phyloP scores from a whole-genome alignment of 306 rosid species.

The Urtica urens region DNA sequence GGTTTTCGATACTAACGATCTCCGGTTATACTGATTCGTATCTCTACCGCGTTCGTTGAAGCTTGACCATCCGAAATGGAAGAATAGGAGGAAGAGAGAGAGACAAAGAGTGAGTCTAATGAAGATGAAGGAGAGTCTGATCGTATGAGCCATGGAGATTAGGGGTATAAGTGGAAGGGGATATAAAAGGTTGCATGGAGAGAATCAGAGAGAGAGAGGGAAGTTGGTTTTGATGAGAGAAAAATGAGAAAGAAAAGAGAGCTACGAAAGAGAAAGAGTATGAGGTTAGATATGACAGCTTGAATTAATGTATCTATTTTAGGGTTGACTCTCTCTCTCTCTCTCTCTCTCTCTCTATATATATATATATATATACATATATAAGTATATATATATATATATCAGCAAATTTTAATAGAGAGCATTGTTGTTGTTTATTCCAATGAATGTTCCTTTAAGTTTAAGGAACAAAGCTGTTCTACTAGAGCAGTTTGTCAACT shows the following conservation, averaged over 20 bases:
- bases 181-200: conserved; percentile 40
- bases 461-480: conserved; percentile 50
- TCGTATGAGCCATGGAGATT: conserved; percentile 17
- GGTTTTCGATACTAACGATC: conserved; percentile 20
- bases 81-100: conserved; percentile 26
- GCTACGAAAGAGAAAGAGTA: conserved; percentile 10
- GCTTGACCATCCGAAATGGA: conserved; percentile 22
- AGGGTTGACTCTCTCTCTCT: conserved; percentile 30
- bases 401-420: conserved; percentile 21
- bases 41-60: background rate
- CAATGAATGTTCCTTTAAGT: conserved; percentile 88
- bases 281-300: conserved; percentile 43
- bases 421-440: conserved; percentile 45
- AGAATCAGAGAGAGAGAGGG: background rate
- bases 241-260: background rate
- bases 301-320: conserved; percentile 21
- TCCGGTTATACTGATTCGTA: conserved; percentile 28
- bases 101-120: conserved; percentile 36
- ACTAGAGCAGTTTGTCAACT: conserved; percentile 56
- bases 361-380: background rate
- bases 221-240: background rate
- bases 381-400: no score
- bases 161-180: conserved; percentile 13
- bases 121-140: conserved; percentile 25
- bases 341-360: conserved; percentile 15